phyloP scores from a whole-genome alignment of 139 green algal species.

The Chlamydomonas incerta region DNA sequence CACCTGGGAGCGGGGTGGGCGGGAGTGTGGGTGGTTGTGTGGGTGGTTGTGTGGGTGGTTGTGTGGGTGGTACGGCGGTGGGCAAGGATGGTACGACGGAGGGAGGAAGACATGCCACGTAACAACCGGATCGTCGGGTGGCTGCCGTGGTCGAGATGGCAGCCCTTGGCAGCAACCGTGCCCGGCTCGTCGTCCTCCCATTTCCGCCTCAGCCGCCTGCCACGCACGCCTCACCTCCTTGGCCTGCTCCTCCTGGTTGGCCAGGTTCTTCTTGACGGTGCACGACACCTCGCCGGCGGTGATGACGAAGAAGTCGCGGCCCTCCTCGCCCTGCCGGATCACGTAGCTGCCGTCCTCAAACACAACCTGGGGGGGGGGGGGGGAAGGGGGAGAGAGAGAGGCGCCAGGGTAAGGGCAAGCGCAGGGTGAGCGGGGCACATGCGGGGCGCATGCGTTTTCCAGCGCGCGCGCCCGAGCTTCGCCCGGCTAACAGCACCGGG shows the following conservation, averaged over 20 bases:
- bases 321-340: slow-evolving; percentile 64
- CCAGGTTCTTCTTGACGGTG: slow-evolving; percentile 57
- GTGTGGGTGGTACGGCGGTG: background rate
- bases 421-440: too few relatives aligned
- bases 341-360: slow-evolving; percentile 69
- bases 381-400: background rate
- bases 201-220: too few relatives aligned
- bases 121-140: too few relatives aligned
- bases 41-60: background rate
- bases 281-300: slow-evolving; percentile 59
- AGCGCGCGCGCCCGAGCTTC: too few relatives aligned
- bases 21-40: background rate
- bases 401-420: too few relatives aligned
- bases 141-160: too few relatives aligned
- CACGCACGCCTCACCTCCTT: slow-evolving; percentile 23
- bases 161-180: too few relatives aligned
- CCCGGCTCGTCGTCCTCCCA: too few relatives aligned
- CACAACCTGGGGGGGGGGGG: background rate
- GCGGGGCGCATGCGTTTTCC: too few relatives aligned
- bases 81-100: too few relatives aligned
- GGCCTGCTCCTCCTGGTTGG: slow-evolving; percentile 37
- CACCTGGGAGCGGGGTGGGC: slow-evolving; percentile 50
- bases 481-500: too few relatives aligned
- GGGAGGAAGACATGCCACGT: too few relatives aligned
- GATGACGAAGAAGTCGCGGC: slow-evolving; percentile 59